Conservation (phyloP, 257 asterid species). For the Nyctanthes arbortristis region DNA sequence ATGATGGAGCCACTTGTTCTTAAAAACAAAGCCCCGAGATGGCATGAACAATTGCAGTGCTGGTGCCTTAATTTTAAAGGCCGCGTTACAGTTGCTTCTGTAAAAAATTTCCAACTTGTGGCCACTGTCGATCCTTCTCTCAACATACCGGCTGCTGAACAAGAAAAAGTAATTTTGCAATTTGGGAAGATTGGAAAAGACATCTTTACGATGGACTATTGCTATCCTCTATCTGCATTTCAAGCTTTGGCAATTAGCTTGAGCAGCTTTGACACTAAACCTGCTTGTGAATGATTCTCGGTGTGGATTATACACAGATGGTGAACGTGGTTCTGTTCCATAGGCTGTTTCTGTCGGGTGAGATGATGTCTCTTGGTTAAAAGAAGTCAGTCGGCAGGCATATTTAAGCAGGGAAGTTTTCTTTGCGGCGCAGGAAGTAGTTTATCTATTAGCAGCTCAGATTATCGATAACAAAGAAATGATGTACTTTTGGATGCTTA, state of each 20-base stretch:
- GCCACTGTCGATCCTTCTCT: constrained; percentile 68
- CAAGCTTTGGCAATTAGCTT: constrained; percentile 95
- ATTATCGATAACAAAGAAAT: not conserved
- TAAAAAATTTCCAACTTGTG: constrained; percentile 86
- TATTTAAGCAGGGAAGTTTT: not conserved
- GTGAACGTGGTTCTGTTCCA: too few species aligned
- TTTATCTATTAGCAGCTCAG: not conserved
- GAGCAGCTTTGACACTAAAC: constrained; percentile 97
- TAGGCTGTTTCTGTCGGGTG: too few species aligned
- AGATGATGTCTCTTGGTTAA: not conserved
- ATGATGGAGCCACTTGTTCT: constrained; percentile 58
- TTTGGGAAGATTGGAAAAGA: constrained; percentile 95
- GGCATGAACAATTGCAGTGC: constrained; percentile 96
- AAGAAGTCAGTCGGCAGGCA: not conserved
- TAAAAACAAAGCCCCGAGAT: constrained; percentile 82
- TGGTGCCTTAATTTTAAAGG: constrained; percentile 96
- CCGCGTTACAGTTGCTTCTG: constrained; percentile 95
- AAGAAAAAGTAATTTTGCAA: constrained; percentile 83
- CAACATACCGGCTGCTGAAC: constrained; percentile 63
- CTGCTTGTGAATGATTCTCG: constrained; percentile 81
- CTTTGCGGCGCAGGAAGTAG: not conserved
- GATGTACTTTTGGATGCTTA: not conserved
- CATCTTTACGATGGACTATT: constrained; percentile 90
- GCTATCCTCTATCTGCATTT: constrained; percentile 88
- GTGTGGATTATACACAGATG: too few species aligned